Evolutionary conservation across 164 flowering plant species (phyloP).

Genomic region (Kalanchoe fedtschenkoi): DNA sequence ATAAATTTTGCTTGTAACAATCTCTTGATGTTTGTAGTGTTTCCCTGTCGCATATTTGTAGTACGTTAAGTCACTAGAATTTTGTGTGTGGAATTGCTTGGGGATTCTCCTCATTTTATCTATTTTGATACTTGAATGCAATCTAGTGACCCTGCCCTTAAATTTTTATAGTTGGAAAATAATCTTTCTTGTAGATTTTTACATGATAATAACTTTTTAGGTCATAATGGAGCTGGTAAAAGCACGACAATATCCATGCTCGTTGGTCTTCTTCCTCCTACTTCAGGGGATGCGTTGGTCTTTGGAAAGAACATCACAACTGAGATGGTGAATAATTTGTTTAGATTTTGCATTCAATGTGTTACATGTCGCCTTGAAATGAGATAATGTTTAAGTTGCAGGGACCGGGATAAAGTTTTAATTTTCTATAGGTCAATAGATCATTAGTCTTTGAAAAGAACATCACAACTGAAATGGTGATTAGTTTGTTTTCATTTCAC

Average conservation of each 20-base stretch:
- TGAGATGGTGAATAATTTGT: constrained; percentile 61
- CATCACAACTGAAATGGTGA: constrained; percentile 78
- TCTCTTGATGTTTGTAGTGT: neutral
- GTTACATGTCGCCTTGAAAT: neutral
- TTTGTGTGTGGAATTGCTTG: no score
- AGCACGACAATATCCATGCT: constrained; percentile 98
- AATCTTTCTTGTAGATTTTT: neutral
- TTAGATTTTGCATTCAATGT: neutral
- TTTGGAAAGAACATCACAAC: constrained; percentile 74
- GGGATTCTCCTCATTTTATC: no score
- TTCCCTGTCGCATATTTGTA: no score
- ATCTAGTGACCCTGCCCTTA: no score
- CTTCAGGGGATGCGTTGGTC: constrained; percentile 92
- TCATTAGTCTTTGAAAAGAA: constrained; percentile 77
- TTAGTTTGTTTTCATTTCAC: neutral
- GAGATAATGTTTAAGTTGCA: no score
- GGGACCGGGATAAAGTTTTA: no score
- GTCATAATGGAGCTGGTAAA: constrained; percentile 99
- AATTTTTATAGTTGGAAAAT: neutral
- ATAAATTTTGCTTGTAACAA: neutral
- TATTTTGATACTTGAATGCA: no score
- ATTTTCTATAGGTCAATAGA: no score
- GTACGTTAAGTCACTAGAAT: no score
- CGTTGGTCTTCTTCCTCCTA: constrained; percentile 90
- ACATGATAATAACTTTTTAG: constrained; percentile 26